Evolutionary conservation across 345 rosid genomes (phyloP), one percentile per base, ranked within the genome.

Genomic region (Brassica cretica): DNA sequence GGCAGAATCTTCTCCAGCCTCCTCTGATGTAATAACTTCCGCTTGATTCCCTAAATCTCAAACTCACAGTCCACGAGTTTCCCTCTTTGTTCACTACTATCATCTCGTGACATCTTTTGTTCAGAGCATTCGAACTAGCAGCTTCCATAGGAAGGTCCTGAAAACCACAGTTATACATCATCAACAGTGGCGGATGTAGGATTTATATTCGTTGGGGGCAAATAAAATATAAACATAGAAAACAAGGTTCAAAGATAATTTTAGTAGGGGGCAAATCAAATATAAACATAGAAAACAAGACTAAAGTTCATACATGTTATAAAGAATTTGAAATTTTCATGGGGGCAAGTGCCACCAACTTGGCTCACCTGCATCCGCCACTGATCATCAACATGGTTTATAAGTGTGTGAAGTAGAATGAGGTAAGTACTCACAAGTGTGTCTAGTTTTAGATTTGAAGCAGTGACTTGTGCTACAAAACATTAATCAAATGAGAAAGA

Each of bases 1-100:
- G 10, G 53, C 71, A 79, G 62, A 79, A 79, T 2, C 53, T 35
- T 64, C 5, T 69, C 82, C 82, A 79, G 5, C 78, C 71, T 62
- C 71, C 59, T 11, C 25, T 37, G 11, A 78, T 78, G 70, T 67
- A 60, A 73, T 21, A 73, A 4, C 25, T 1, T 39, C 32, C 14
- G 0, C 5, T 25, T 49, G 58, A 32, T 58, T 41, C 29, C 32
- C 1, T 49, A 51, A 2, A 35, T 1, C 25, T 35, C 35, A 73
- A 27, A 0, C 4, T 29, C 6, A 79, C 30, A 29, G 32, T 62
- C 78, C 82, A 79, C 0, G 78, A 68, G 2, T 46, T 37, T 68
- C 82, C 82, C 8, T 79, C 78, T 79, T 67, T 5, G 46, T 79
- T 79, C 58, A 68, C 70, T 53, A 18, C 2, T 19, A 35, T 53